Evolutionary conservation across 1,139 yeast species (phyloP).

Genomic region (Yamadazyma atlantica): DNA sequence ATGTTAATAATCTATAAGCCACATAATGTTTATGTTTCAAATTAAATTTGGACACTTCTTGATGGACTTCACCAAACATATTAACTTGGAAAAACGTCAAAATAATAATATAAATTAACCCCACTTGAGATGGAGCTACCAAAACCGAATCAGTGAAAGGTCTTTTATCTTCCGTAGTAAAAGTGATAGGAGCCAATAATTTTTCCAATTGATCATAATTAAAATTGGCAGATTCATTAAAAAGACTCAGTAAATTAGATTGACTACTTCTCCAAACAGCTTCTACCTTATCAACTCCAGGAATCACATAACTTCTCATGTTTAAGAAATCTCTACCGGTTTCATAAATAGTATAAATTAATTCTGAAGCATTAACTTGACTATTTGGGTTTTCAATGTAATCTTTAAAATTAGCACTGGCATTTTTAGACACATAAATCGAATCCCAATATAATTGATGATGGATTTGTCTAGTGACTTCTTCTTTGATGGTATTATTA

Average conservation of each 20-base stretch:
- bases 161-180: slow-evolving; percentile 44
- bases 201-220: slow-evolving; percentile 15
- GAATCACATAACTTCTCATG: slow-evolving; percentile 28
- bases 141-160: slow-evolving; percentile 53
- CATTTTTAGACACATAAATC: slow-evolving; percentile 40
- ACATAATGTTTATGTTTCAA: slow-evolving; percentile 30
- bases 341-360: slow-evolving; percentile 33
- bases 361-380: slow-evolving; percentile 25
- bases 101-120: slow-evolving; percentile 72
- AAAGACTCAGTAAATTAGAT: slow-evolving; percentile 10
- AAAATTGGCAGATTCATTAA: slow-evolving; percentile 14
- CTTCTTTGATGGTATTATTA: slow-evolving; percentile 30
- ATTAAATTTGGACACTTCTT: slow-evolving; percentile 36
- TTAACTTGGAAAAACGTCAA: slow-evolving; percentile 60
- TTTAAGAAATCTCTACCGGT: slow-evolving; percentile 41
- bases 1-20: slow-evolving; percentile 29
- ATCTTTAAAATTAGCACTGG: slow-evolving; percentile 26
- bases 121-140: slow-evolving; percentile 69
- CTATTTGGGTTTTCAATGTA: slow-evolving; percentile 28
- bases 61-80: slow-evolving; percentile 56
- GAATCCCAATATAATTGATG: slow-evolving; percentile 48
- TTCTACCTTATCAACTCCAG: slow-evolving; percentile 20
- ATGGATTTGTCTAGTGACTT: slow-evolving; percentile 36
- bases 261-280: slow-evolving; percentile 20
- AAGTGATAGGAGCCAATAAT: slow-evolving; percentile 35